Conservation (phyloP, 2,329 filamentous ascomycete genomes). For the Phialophora verrucosa region DNA sequence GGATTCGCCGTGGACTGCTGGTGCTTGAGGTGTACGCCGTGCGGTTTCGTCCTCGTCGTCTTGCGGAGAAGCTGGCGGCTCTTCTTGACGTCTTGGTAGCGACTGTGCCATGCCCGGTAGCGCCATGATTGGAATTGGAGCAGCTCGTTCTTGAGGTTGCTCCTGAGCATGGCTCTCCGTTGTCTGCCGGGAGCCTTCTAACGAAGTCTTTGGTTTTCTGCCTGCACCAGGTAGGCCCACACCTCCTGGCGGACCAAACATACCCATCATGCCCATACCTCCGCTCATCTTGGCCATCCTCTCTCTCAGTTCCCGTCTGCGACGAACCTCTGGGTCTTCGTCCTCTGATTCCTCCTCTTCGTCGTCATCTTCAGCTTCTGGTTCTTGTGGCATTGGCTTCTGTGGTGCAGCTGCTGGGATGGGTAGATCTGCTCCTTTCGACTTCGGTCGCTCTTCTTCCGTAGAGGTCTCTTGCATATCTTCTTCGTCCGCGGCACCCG, state of each 20-base stretch:
- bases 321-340: conserved; percentile 83
- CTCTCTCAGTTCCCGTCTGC: conserved; percentile 85
- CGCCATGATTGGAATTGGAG: conserved; percentile 61
- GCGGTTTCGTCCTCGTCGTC: conserved; percentile 42
- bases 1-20: conserved; percentile 28
- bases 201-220: conserved; percentile 57
- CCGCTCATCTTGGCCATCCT: conserved; percentile 99
- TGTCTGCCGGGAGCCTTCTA: conserved; percentile 44
- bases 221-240: conserved; percentile 60
- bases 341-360: conserved; percentile 74
- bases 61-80: conserved; percentile 47
- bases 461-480: conserved; percentile 67
- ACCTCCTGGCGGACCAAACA: conserved; percentile 77
- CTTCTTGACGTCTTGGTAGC: conserved; percentile 59
- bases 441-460: conserved; percentile 75
- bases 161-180: conserved; percentile 46
- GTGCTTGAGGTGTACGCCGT: conserved; percentile 35
- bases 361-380: conserved; percentile 52
- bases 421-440: conserved; percentile 31
- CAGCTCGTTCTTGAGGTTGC: conserved; percentile 44
- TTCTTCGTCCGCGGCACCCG: conserved; percentile 67
- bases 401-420: conserved; percentile 1
- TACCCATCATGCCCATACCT: conserved; percentile 94
- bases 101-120: conserved; percentile 73
- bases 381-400: conserved; percentile 56